Evolutionary conservation across 1,284 basidiomycete genomes (phyloP).

Genomic region (Mycena sp.): DNA sequence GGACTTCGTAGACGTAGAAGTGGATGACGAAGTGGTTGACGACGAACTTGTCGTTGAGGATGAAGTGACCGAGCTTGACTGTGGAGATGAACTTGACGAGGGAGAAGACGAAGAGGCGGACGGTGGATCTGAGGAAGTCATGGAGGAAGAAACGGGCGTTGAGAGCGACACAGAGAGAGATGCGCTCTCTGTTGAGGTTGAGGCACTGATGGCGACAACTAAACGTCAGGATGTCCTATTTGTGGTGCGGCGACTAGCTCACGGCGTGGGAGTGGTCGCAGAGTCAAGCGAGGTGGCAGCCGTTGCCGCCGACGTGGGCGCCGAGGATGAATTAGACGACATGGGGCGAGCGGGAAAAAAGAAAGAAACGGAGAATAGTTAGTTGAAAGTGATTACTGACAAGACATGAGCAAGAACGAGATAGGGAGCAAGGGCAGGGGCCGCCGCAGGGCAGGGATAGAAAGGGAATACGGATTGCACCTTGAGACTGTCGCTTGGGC

Average conservation of each 20-base stretch:
- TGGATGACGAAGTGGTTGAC: constrained; percentile 16
- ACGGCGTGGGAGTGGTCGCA: constrained; percentile 8
- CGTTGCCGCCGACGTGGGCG: neutral
- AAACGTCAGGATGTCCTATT: constrained; percentile 10
- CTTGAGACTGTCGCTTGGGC: constrained; percentile 3
- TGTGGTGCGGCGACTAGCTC: constrained; percentile 9
- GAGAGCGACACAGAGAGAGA: constrained; percentile 6
- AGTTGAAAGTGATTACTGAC: neutral
- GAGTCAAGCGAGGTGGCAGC: neutral
- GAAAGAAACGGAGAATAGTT: constrained; percentile 8
- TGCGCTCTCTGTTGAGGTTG: constrained; percentile 11
- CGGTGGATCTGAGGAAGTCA: constrained; percentile 5
- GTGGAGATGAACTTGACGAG: constrained; percentile 9
- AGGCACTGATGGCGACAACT: constrained; percentile 10
- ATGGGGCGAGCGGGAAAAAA: constrained; percentile 5
- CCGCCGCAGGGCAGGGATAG: neutral
- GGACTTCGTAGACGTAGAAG: constrained; percentile 13
- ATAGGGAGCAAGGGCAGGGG: too few relatives aligned
- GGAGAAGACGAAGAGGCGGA: constrained; percentile 1
- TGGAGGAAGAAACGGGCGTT: neutral
- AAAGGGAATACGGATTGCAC: constrained; percentile 1
- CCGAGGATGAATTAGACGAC: constrained; percentile 8
- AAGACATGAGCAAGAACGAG: constrained; percentile 21
- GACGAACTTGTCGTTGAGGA: constrained; percentile 25
- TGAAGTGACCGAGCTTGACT: too few relatives aligned